These are phyloP conservation scores for Fusarium hainanense DNA, from an alignment of 2,329 filamentous ascomycete species.

Conservation along the genomic window DNA sequence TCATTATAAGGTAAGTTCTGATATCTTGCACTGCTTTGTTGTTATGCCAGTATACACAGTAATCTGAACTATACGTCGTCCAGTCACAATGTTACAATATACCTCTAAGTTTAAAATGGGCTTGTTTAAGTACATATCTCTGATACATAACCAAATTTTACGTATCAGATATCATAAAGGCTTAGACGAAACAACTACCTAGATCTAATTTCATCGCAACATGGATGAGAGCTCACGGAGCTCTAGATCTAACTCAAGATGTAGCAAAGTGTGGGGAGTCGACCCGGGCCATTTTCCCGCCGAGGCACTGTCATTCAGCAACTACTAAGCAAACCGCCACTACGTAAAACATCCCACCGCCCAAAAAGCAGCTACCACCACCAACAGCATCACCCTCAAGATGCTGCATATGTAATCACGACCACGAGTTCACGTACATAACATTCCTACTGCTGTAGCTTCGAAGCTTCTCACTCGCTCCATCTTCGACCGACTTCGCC, in stretches of 20 bases:
- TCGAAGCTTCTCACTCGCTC: not conserved
- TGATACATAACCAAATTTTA: not conserved
- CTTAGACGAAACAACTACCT: not conserved
- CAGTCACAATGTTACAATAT: not conserved
- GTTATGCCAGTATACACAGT: no score
- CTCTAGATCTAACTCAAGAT: not conserved
- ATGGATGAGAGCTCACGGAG: not conserved
- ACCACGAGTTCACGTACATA: not conserved
- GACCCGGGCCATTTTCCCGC: slow-evolving; percentile 42
- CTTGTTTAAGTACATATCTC: not conserved
- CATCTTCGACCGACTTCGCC: slow-evolving; percentile 23
- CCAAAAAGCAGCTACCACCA: slow-evolving; percentile 25
- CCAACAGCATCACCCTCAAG: slow-evolving; percentile 4
- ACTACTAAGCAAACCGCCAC: slow-evolving; percentile 28
- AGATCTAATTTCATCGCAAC: not conserved
- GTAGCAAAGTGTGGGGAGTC: slow-evolving; percentile 24
- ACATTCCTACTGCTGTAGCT: not conserved
- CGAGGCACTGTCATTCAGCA: slow-evolving; percentile 32
- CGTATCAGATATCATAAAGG: not conserved
- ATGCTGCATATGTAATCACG: slow-evolving; percentile 30
- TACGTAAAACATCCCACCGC: slow-evolving; percentile 39
- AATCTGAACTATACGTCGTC: no score
- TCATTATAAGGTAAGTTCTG: not conserved
- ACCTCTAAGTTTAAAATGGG: not conserved
- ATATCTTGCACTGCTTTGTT: no score